Evolutionary conservation across 2,329 filamentous ascomycete species (phyloP).

Genomic region (Salinomyces thailandicus): DNA sequence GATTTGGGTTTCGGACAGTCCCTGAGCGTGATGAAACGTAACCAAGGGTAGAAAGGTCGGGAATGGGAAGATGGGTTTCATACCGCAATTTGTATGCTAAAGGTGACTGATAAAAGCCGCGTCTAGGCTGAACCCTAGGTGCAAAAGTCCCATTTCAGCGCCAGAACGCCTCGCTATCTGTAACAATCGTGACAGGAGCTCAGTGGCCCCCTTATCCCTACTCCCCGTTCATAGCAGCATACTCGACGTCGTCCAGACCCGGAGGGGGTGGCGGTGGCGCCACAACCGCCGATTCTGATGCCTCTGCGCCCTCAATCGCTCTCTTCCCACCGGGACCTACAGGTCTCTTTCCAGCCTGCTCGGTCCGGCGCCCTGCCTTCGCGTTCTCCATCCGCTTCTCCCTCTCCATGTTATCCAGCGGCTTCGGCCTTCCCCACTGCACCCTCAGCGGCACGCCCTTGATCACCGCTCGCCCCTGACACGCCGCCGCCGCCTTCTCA

Average conservation of each 20-base stretch:
- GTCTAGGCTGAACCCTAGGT: too few relatives aligned
- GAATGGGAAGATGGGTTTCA: too few relatives aligned
- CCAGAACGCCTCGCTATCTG: too few relatives aligned
- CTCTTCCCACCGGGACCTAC: constrained; percentile 18
- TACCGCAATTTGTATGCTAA: too few relatives aligned
- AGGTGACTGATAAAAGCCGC: too few relatives aligned
- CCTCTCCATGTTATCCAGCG: constrained; percentile 81
- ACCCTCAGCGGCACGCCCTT: constrained; percentile 83
- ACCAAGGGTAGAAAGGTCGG: too few relatives aligned
- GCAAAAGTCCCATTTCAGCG: too few relatives aligned
- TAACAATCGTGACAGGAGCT: too few relatives aligned
- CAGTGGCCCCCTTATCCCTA: too few relatives aligned
- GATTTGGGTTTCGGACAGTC: too few relatives aligned
- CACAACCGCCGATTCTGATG: constrained; percentile 38
- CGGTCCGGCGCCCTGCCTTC: constrained; percentile 57
- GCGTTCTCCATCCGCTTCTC: constrained; percentile 75
- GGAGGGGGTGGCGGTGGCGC: constrained; percentile 77
- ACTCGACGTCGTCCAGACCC: constrained; percentile 65
- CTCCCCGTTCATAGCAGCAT: constrained; percentile 57
- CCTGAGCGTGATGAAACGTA: too few relatives aligned
- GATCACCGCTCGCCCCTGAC: constrained; percentile 80
- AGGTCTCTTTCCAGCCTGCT: constrained; percentile 12
- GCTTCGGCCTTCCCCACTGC: constrained; percentile 86
- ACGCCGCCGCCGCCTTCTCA: constrained; percentile 72
- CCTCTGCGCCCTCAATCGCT: constrained; percentile 21